Conservation (phyloP, 2,329 filamentous ascomycete genomes). For the Aspergillus uvarum region DNA sequence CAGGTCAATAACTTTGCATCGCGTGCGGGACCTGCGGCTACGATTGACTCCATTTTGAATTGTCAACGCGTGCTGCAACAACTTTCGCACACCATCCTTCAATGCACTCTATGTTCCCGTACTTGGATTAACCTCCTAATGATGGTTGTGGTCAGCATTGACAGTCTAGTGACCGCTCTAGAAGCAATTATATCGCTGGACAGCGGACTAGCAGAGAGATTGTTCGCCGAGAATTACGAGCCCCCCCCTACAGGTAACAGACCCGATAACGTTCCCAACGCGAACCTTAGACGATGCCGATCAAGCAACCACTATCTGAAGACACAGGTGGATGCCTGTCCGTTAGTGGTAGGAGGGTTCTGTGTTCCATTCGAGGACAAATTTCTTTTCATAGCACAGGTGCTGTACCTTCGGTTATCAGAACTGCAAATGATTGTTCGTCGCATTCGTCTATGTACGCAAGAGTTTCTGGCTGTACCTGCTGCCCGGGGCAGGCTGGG, state of each 20-base stretch:
- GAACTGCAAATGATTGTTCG: constrained; percentile 28
- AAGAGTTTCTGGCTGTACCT: constrained; percentile 22
- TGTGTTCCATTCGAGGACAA: constrained; percentile 30
- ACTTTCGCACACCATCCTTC: constrained; percentile 30
- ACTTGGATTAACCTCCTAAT: constrained; percentile 29
- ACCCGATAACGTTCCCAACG: constrained; percentile 1
- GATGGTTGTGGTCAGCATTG: constrained; percentile 32
- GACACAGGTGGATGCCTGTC: constrained; percentile 26
- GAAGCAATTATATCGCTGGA: constrained; percentile 23
- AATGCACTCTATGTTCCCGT: constrained; percentile 28
- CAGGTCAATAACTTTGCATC: constrained; percentile 20
- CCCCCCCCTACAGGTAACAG: constrained; percentile 10
- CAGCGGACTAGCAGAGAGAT: constrained; percentile 12
- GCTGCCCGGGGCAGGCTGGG: constrained; percentile 25
- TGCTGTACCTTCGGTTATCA: constrained; percentile 29
- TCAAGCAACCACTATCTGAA: constrained; percentile 16
- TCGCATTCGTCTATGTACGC: constrained; percentile 27
- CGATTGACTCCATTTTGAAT: constrained; percentile 29
- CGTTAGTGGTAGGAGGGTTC: constrained; percentile 29
- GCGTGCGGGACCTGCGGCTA: constrained; percentile 16
- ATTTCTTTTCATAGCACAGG: constrained; percentile 25
- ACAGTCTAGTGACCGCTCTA: constrained; percentile 28
- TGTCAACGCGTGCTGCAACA: constrained; percentile 30
- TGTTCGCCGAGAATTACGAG: constrained; percentile 14
- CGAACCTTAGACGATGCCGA: constrained; percentile 8